Base-by-base conservation (phyloP, 768 basidiomycete species). In the Ephemerocybe angulata region DNA sequence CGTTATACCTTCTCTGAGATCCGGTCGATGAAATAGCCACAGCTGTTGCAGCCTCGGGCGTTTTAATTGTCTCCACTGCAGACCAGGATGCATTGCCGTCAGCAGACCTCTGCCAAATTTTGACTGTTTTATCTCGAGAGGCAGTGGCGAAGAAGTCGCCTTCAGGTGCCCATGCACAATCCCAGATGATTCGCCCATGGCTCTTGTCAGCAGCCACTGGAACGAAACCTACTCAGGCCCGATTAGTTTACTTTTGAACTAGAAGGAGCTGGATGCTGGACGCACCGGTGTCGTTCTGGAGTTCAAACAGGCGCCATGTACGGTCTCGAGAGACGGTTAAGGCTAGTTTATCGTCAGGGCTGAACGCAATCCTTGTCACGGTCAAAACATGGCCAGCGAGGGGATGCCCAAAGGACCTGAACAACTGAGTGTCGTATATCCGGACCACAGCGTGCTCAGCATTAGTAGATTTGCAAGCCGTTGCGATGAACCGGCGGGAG, bases 171-270 rank as follows among this genome's bases (percentile, higher is more conserved):
- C 95, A 99, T 13, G 85, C 83, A 63, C 90, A 91, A 67, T 98
- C 97, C 93, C 97, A 95, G 31, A 99, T 88, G 63, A 99, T 97
- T 35, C 97, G 82, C 1, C 82, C 81, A 69, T 98, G 97, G 0
- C 91, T 85, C 70, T 91, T 96, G 54, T 93, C 84, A 15, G 82
- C 78, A 4, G 83, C 82, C 21, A 86, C 63, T 2, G 86, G 83
- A 7, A 74, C 58, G 65, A 84, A 94, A 1, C 81, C 91, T 21
- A 28, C 21, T 17, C 3, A 27, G n/a, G 51, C n/a, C 28, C 43
- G 22, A 30, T 53, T 19, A 48, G 24, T n/a, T 6, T 10, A 28
- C 19, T 42, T 58, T 30, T 22, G 19, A 30, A 55, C 28, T 30
- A 0, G 10, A 50, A 28, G 22, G 28, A 15, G 44, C 31, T 50